phyloP scores from a whole-genome alignment of 2,329 filamentous ascomycete species.

The Raffaelea deltoideospora region DNA sequence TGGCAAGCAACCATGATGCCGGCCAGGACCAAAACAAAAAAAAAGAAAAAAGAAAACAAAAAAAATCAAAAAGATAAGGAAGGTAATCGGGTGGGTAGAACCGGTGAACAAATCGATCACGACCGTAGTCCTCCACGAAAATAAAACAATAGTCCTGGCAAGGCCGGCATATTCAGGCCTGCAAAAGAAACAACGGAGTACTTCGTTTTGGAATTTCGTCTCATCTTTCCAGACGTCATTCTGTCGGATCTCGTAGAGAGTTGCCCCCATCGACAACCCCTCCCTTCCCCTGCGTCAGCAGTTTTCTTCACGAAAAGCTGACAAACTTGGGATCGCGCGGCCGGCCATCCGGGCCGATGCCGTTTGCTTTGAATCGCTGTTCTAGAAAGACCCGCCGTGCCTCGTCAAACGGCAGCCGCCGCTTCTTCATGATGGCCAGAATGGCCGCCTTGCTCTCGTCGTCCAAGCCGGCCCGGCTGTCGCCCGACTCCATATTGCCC shows the following conservation, averaged over 20 bases:
- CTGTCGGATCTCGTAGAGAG: background rate
- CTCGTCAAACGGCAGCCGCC: slow-evolving; percentile 75
- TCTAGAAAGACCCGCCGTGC: slow-evolving; percentile 77
- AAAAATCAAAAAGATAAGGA: background rate
- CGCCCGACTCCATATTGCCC: slow-evolving; percentile 65
- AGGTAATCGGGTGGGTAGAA: background rate
- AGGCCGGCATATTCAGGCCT: no score
- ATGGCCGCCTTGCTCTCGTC: slow-evolving; percentile 68
- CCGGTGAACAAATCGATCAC: no score
- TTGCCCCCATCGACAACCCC: background rate
- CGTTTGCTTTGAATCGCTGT: slow-evolving; percentile 69
- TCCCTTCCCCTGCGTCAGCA: no score
- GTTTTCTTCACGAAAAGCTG: slow-evolving; percentile 53
- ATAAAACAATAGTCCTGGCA: no score
- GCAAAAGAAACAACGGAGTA: no score
- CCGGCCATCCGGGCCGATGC: slow-evolving; percentile 74
- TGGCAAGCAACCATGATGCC: no score
- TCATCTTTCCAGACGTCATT: background rate
- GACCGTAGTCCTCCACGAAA: no score
- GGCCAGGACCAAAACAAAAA: no score
- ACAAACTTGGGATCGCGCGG: slow-evolving; percentile 92
- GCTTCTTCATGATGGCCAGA: slow-evolving; percentile 77
- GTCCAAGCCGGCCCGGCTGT: slow-evolving; percentile 69
- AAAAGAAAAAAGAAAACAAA: slow-evolving; percentile 1
- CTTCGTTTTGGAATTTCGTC: no score